Percentiles rank a stretch among this genome's conserved stretches.
These are phyloP conservation scores for Glarea lozoyensis DNA, from an alignment of 495 filamentous ascomycete species.

Conservation along the genomic window DNA sequence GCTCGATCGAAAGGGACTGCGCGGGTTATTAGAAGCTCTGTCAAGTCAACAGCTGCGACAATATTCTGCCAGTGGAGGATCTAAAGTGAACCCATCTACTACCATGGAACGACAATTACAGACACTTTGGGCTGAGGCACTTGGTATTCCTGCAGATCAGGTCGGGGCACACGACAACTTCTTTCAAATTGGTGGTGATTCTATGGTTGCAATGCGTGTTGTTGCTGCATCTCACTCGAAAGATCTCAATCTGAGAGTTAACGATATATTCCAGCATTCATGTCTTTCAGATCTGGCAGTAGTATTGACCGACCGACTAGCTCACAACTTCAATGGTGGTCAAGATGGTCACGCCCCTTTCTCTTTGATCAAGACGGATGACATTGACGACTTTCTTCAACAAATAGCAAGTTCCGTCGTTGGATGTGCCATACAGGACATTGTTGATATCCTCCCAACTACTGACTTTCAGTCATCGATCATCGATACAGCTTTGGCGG, in stretches of 20 bases:
- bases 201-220: conserved; percentile 35
- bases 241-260: neutral
- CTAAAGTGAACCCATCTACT: neutral
- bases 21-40: neutral
- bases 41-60: neutral
- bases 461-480: neutral
- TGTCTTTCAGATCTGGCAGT: neutral
- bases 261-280: neutral
- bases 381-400: neutral
- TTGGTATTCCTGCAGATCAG: neutral
- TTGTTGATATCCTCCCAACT: neutral
- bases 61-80: neutral
- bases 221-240: neutral
- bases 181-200: conserved; percentile 44
- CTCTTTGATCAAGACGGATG: neutral
- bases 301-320: neutral
- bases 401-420: neutral
- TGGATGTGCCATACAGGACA: neutral
- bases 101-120: neutral
- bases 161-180: conserved; percentile 26
- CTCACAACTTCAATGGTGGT: neutral
- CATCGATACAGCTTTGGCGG: neutral
- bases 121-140: neutral
- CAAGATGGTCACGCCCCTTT: neutral
- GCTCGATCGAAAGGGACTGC: conserved; percentile 21